phyloP scores from a whole-genome alignment of 2,329 filamentous ascomycete species.

The Diplodia intermedia region DNA sequence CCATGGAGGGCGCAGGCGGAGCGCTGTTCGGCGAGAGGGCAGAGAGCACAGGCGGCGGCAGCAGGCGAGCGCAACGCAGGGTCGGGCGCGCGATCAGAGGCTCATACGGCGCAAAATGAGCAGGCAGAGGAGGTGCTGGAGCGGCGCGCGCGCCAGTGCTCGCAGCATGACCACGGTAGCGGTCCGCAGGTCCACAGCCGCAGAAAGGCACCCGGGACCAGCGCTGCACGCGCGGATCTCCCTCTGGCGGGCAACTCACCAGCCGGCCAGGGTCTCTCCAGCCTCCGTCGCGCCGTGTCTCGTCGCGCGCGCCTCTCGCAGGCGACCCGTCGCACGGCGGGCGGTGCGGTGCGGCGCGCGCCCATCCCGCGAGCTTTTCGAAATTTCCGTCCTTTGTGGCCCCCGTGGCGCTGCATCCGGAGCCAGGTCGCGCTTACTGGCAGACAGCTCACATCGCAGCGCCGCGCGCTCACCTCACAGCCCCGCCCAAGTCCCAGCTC shows the following conservation, averaged over 20 bases:
- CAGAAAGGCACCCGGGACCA: neutral
- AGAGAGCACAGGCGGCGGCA: conserved; percentile 6
- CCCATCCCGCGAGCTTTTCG: neutral
- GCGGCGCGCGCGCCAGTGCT: neutral
- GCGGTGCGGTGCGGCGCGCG: neutral
- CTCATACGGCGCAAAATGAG: neutral
- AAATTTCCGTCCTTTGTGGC: neutral
- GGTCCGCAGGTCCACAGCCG: conserved; percentile 1
- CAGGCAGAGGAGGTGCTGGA: neutral
- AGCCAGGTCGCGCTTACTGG: conserved; percentile 6
- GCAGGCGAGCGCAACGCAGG: conserved; percentile 10
- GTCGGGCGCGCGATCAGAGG: neutral
- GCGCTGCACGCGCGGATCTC: conserved; percentile 18
- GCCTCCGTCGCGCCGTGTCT: neutral
- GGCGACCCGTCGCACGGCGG: conserved; percentile 6
- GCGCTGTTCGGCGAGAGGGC: conserved; percentile 8
- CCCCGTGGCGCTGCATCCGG: conserved; percentile 9
- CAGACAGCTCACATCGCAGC: conserved; percentile 18
- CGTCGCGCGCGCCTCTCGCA: neutral
- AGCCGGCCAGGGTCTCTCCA: neutral
- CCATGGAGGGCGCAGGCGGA: conserved; percentile 15
- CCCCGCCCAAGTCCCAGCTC: conserved; percentile 8
- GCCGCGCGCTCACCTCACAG: conserved; percentile 14
- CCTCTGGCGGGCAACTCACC: neutral
- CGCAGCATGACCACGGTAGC: neutral